Conservation (phyloP, 1,139 yeast species). For the Candida frijolesensis region DNA sequence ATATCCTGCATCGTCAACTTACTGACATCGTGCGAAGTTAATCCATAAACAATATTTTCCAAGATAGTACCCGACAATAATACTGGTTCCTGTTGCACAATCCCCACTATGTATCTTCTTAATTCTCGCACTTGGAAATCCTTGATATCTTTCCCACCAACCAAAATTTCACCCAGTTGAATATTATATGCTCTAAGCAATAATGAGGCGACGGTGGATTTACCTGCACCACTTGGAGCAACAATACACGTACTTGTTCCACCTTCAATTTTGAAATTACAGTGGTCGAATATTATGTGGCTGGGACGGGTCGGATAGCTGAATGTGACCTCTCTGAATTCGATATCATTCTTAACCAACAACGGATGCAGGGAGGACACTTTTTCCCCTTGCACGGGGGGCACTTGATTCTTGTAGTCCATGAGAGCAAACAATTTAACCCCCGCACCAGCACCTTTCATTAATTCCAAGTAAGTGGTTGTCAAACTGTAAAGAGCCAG, state of each 20-base stretch:
- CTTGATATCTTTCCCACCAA: slow-evolving; percentile 68
- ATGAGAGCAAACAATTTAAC: slow-evolving; percentile 49
- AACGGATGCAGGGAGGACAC: slow-evolving; percentile 29
- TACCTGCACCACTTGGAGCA: slow-evolving; percentile 93
- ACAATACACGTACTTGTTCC: slow-evolving; percentile 87
- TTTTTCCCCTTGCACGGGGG: slow-evolving; percentile 44
- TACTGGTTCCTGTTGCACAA: slow-evolving; percentile 89
- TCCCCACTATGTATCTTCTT: slow-evolving; percentile 69
- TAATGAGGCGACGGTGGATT: slow-evolving; percentile 79
- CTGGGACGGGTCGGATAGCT: slow-evolving; percentile 89
- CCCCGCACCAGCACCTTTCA: slow-evolving; percentile 61
- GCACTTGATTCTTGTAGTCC: slow-evolving; percentile 46
- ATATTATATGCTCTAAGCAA: slow-evolving; percentile 69
- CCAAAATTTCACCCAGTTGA: slow-evolving; percentile 56
- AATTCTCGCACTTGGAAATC: slow-evolving; percentile 71
- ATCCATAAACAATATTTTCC: slow-evolving; percentile 81
- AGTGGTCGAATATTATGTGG: slow-evolving; percentile 65
- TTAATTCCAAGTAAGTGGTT: slow-evolving; percentile 54
- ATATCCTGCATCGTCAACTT: slow-evolving; percentile 44
- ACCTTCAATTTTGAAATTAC: slow-evolving; percentile 59
- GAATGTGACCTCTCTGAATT: slow-evolving; percentile 67
- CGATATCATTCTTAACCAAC: slow-evolving; percentile 56
- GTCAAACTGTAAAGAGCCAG: slow-evolving; percentile 53
- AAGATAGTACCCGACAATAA: slow-evolving; percentile 76
- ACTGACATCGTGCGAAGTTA: slow-evolving; percentile 52